Base-by-base conservation (phyloP, 495 filamentous ascomycete genomes). In the Apiosordaria backusii region DNA sequence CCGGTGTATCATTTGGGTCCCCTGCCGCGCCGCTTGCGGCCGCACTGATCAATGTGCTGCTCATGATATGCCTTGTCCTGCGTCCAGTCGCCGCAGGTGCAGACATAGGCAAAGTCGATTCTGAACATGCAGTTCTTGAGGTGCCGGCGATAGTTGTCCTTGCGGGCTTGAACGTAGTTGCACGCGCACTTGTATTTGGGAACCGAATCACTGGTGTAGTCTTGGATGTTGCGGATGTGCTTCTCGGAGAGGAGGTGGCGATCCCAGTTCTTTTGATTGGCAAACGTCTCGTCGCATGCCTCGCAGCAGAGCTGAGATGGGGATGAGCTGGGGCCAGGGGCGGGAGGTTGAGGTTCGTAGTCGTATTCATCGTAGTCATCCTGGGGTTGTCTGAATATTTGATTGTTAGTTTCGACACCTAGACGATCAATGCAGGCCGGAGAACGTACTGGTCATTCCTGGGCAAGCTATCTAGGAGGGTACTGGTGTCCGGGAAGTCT, bases 241-340 rank as follows among this genome's bases (percentile, higher is more conserved):
- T 35, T 57, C 23, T 59, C 54, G 19, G 25, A 22, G 25, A 59
- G 27, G 63, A 58, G 29, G 54, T 65, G 63, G 4, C 63, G 23
- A 6, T 58, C 29, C 15, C 25, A 24, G 54, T 65, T 65, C 53
- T 65, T 65, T 21, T 50, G 52, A 27, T 50, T 57, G 54, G 25
- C 18, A 58, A 65, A 65, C 4, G 13, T 60, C 52, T n/a, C 60
- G 18, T 19, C 29, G 57, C 23, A 53, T 61, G 79, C 70, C 35
- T 80, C 67, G 16, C 81, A 79, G 9, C 52, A 15, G 52, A 23
- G 52, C n/a, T 55, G n/a, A 5, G n/a, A 19, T 1, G 52, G 52
- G n/a, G 52, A 5, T 22, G 15, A 4, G 52, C 52, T 55, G 52
- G 52, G 52, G 3, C n/a, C 52, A 19, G 18, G 5, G 10, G 9